These are phyloP conservation scores for Pugionium dolabratum DNA, from an alignment of 345 rosid genomes.

Conservation along the genomic window DNA sequence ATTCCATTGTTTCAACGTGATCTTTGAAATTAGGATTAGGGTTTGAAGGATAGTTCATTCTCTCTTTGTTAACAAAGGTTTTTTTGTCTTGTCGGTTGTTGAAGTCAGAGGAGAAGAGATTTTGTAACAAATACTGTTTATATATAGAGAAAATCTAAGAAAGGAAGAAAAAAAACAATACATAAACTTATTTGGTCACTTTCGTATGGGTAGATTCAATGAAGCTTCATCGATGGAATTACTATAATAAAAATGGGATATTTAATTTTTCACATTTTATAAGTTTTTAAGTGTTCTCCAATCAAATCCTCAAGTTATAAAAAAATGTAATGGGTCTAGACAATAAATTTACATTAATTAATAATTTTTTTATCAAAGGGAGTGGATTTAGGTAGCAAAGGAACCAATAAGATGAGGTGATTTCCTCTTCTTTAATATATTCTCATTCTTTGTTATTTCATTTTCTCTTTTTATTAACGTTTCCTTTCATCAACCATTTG, in stretches of 20 bases:
- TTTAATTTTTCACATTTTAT: slow-evolving; percentile 22
- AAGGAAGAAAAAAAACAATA: not conserved
- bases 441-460: too few relatives aligned
- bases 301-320: slow-evolving; percentile 10
- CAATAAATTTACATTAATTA: too few relatives aligned
- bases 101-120: slow-evolving; percentile 25
- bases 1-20: not conserved
- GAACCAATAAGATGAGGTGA: too few relatives aligned
- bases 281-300: slow-evolving; percentile 17
- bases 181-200: not conserved
- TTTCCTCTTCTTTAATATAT: too few relatives aligned
- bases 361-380: too few relatives aligned
- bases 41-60: slow-evolving; percentile 42
- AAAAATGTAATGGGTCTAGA: slow-evolving; percentile 28
- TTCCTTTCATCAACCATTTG: too few relatives aligned
- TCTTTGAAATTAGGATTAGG: slow-evolving; percentile 37
- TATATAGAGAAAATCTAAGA: slow-evolving; percentile 22
- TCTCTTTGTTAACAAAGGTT: not conserved
- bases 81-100: slow-evolving; percentile 8
- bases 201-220: slow-evolving; percentile 29
- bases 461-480: too few relatives aligned
- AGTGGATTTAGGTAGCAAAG: too few relatives aligned
- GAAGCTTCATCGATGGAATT: slow-evolving; percentile 25
- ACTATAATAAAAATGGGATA: slow-evolving; percentile 20
- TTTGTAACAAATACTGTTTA: slow-evolving; percentile 23